phyloP scores from a whole-genome alignment of 495 filamentous ascomycete genomes.

The Daldinia vernicosa region DNA sequence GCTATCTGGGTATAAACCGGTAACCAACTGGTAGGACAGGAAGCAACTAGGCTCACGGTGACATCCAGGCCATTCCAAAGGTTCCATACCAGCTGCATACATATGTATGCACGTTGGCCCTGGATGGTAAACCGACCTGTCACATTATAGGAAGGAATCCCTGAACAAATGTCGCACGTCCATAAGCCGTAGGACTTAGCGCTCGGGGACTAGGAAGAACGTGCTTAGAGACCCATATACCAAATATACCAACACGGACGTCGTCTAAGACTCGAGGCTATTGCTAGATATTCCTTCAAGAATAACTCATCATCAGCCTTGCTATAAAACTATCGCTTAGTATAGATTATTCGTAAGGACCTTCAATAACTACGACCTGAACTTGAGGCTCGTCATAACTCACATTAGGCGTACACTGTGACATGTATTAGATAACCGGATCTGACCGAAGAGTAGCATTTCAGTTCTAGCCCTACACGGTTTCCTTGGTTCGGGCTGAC shows the following conservation, averaged over 20 bases:
- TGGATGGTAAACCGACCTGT: not conserved
- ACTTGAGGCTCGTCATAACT: not conserved
- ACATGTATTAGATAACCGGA: not conserved
- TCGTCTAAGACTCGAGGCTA: not conserved
- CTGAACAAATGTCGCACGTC: not conserved
- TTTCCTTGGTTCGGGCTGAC: not conserved
- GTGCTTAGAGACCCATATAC: not conserved
- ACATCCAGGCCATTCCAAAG: not conserved
- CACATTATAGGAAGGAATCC: not conserved
- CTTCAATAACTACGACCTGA: not conserved
- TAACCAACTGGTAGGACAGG: not conserved
- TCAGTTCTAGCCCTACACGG: not conserved
- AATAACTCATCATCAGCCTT: not conserved
- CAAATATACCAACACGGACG: not conserved
- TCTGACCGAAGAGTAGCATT: not conserved
- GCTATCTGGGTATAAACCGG: not conserved
- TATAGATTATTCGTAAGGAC: not conserved
- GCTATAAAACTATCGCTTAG: not conserved
- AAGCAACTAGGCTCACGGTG: not conserved
- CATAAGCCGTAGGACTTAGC: not conserved
- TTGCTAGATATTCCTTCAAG: not conserved
- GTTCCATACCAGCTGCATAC: not conserved
- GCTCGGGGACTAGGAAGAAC: not conserved
- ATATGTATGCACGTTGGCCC: not conserved
- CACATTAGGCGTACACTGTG: not conserved